phyloP scores from a whole-genome alignment of 495 filamentous ascomycete genomes.

The Aspergillus kassunensis region DNA sequence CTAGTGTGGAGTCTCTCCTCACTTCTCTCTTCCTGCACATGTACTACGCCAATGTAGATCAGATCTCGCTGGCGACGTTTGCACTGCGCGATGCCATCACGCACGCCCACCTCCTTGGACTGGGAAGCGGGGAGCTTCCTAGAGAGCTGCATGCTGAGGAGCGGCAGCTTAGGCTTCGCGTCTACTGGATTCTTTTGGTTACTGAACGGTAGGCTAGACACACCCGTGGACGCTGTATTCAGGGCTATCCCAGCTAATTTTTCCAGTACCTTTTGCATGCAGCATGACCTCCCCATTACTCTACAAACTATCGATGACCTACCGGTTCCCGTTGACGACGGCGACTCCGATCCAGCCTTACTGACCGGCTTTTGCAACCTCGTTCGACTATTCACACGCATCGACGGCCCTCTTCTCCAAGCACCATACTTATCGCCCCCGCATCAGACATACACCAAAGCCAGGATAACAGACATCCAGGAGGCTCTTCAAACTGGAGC shows the following conservation, averaged over 20 bases:
- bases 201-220: constrained; percentile 7
- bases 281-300: constrained; percentile 10
- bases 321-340: constrained; percentile 6
- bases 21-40: constrained; percentile 13
- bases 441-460: constrained; percentile 4
- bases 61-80: constrained; percentile 8
- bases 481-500: constrained; percentile 5
- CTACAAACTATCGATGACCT: constrained; percentile 10
- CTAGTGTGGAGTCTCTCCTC: constrained; percentile 7
- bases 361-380: constrained; percentile 6
- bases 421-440: not conserved
- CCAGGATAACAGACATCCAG: constrained; percentile 8
- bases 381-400: constrained; percentile 10
- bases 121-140: not conserved
- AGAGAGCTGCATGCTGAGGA: not conserved
- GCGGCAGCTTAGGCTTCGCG: constrained; percentile 3
- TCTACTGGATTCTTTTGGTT: constrained; percentile 10
- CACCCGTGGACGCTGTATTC: too few relatives aligned
- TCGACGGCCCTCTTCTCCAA: constrained; percentile 9
- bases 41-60: constrained; percentile 12
- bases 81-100: constrained; percentile 9
- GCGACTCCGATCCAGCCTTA: not conserved
- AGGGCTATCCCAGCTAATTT: not conserved
- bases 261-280: constrained; percentile 13
- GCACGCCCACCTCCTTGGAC: constrained; percentile 6